Evolutionary conservation across 2,329 filamentous ascomycete species (phyloP).

Genomic region (Penicillium hordei): DNA sequence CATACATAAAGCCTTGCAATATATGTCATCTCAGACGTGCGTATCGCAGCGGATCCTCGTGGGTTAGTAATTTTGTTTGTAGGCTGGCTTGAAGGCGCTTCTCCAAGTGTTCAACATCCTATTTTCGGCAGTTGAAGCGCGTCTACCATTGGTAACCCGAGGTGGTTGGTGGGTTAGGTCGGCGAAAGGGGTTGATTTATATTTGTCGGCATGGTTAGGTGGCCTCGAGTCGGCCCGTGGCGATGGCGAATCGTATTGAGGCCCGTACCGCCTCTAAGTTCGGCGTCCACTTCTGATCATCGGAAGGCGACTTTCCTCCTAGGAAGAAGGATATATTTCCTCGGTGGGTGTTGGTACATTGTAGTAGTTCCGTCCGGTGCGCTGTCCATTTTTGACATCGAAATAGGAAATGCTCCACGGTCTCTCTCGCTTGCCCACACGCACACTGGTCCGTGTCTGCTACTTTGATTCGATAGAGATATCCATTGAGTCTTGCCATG

Average conservation of each 20-base stretch:
- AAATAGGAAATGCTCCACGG: conserved; percentile 3
- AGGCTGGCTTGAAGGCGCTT: too few relatives aligned
- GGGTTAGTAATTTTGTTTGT: too few relatives aligned
- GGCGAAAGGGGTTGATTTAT: neutral
- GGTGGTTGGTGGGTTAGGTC: conserved; percentile 18
- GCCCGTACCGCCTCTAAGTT: too few relatives aligned
- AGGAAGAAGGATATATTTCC: too few relatives aligned
- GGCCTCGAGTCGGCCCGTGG: conserved; percentile 28
- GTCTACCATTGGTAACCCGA: conserved; percentile 29
- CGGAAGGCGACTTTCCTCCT: too few relatives aligned
- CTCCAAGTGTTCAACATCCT: too few relatives aligned
- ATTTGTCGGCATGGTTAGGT: conserved; percentile 21
- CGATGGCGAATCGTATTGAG: conserved; percentile 32
- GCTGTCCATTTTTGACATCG: conserved; percentile 3
- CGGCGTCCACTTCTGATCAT: too few relatives aligned
- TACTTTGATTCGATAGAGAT: conserved; percentile 1
- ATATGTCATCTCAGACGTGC: too few relatives aligned
- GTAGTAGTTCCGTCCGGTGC: conserved; percentile 1
- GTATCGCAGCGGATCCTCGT: too few relatives aligned
- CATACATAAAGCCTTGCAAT: too few relatives aligned
- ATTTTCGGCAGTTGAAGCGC: conserved; percentile 36
- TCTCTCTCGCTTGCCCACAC: neutral
- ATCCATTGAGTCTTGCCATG: conserved; percentile 32
- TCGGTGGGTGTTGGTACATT: conserved; percentile 5
- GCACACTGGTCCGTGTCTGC: neutral